These are phyloP conservation scores for Rasamsonia emersonii DNA, from an alignment of 2,329 filamentous ascomycete species.

Conservation along the genomic window DNA sequence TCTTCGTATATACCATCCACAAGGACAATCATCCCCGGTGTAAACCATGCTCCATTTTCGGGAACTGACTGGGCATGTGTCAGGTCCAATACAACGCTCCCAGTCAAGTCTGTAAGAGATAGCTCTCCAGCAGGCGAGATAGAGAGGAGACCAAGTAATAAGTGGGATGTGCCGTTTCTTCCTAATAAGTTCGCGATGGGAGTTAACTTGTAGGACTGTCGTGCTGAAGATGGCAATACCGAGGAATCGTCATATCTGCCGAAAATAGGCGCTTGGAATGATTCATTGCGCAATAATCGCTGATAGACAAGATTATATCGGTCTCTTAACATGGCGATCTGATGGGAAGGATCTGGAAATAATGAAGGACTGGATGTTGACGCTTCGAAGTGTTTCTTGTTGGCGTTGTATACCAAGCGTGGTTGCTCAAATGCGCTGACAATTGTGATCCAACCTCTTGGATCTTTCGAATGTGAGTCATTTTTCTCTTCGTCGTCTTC, in stretches of 20 bases:
- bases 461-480: slow-evolving; percentile 57
- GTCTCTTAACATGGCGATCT: slow-evolving; percentile 79
- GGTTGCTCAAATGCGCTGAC: slow-evolving; percentile 81
- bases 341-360: slow-evolving; percentile 69
- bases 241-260: slow-evolving; percentile 49
- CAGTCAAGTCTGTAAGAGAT: slow-evolving; percentile 77
- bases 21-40: slow-evolving; percentile 90
- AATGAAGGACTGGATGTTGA: slow-evolving; percentile 58
- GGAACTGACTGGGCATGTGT: slow-evolving; percentile 73
- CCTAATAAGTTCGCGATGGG: slow-evolving; percentile 70
- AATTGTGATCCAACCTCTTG: slow-evolving; percentile 74
- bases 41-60: slow-evolving; percentile 81
- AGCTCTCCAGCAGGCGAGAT: slow-evolving; percentile 73
- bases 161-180: slow-evolving; percentile 72
- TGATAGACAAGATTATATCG: slow-evolving; percentile 90
- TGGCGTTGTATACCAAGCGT: slow-evolving; percentile 36
- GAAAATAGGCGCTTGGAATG: slow-evolving; percentile 77
- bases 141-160: slow-evolving; percentile 76
- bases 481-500: slow-evolving; percentile 50
- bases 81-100: slow-evolving; percentile 77
- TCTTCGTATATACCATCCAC: slow-evolving; percentile 96
- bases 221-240: slow-evolving; percentile 50
- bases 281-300: slow-evolving; percentile 81
- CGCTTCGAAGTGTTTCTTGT: slow-evolving; percentile 85
- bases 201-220: slow-evolving; percentile 76